Evolutionary conservation across 192 early-diverging fungal genomes (phyloP), one percentile per base, ranked within the genome.

Genomic region (Umbelopsis isabellina): DNA sequence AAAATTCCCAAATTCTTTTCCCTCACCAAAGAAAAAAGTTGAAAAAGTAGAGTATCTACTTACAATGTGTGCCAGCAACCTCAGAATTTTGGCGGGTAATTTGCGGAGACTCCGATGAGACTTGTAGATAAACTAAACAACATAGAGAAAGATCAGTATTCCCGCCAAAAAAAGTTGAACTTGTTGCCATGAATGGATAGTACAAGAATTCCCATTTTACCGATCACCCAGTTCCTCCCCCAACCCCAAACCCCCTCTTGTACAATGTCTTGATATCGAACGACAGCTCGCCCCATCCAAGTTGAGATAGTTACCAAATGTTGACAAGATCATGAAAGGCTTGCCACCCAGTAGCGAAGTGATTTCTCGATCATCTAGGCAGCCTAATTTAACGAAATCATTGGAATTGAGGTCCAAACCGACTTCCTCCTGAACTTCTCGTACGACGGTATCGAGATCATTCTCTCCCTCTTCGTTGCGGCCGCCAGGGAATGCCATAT

Each of bases 401-500:
- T 49, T 21, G 6, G 61, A 35, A 44, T 64, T 52, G 5, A 77
- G 48, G 48, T 77, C 50, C 18, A 77, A 33, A 1, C 76, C 76
- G 20, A 77, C 18, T 45, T 77, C 76, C 46, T 77, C 76, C n/a
- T 51, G 20, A 22, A 77, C 76, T 25, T 77, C 76, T 49, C 76
- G 45, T n/a, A 53, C 33, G 13, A 50, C 71, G 5, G 76, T 77
- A 16, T 77, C 76, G 23, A 48, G 27, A 47, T 77, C 76, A 20
- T 71, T 77, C 46, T 77, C 76, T 16, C 53, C 49, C 15, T 47
- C 16, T 44, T 77, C 76, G 33, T 70, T 70, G 16, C 72, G 72
- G 9, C 76, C 76, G n/a, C 76, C 76, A 45, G 68, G 67, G 52
- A 73, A 77, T 18, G 67, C 67, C 20, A 77, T 72, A 70, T 77